These are phyloP conservation scores for Plasmodium coatneyi DNA, from an alignment of 169 alveolate genomes.

Conservation along the genomic window DNA sequence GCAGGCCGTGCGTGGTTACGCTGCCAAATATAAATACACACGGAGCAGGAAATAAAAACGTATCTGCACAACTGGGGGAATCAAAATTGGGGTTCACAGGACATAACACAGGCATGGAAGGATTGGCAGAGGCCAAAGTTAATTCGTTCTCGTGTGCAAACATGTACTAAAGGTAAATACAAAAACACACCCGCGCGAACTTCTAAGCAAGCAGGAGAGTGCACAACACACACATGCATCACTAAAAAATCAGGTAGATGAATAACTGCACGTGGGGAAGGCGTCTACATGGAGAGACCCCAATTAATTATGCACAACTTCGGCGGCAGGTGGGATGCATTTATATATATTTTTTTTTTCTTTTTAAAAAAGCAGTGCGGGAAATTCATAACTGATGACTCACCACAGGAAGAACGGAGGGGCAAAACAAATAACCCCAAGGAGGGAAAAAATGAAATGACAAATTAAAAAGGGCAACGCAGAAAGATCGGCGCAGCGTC, in stretches of 20 bases:
- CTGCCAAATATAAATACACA: too few species aligned
- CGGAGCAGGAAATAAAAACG: neutral
- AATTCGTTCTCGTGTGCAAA: neutral
- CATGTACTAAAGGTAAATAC: too few species aligned
- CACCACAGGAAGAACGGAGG: neutral
- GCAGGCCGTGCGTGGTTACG: neutral
- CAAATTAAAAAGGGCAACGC: neutral
- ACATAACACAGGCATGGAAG: too few species aligned
- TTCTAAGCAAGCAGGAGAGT: neutral
- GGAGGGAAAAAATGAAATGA: neutral
- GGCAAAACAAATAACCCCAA: neutral
- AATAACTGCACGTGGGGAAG: neutral
- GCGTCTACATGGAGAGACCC: neutral
- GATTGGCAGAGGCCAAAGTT: neutral
- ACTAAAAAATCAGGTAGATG: neutral
- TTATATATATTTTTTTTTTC: too few species aligned
- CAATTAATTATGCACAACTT: neutral
- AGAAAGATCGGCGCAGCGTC: neutral
- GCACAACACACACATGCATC: neutral
- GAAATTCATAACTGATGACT: neutral
- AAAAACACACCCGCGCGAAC: neutral
- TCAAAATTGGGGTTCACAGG: neutral
- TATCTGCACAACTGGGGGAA: neutral
- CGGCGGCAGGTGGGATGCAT: neutral
- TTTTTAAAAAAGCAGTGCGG: neutral